Conservation (phyloP, 352 stramenopile species). For the Pythium brachiatum region DNA sequence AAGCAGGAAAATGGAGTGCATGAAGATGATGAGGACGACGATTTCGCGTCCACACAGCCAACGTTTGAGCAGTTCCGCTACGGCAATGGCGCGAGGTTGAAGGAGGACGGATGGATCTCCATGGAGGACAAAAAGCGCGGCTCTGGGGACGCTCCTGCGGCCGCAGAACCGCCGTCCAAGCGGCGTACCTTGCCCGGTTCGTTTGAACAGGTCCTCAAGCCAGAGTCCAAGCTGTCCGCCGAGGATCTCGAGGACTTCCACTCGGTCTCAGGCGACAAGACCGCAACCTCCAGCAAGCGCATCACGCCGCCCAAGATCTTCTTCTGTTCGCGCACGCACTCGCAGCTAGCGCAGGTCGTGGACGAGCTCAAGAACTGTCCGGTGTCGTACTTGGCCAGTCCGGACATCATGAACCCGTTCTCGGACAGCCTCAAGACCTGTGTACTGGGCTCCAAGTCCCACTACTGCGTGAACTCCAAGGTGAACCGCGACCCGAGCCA, state of each 20-base stretch:
- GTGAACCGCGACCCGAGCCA: constrained; percentile 55
- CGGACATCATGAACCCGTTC: constrained; percentile 38
- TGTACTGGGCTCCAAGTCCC: constrained; percentile 73
- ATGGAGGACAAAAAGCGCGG: constrained; percentile 42
- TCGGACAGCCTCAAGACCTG: constrained; percentile 60
- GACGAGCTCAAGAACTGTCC: constrained; percentile 80
- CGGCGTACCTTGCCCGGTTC: constrained; percentile 27
- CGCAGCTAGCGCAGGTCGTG: constrained; percentile 78
- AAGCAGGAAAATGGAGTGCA: background rate
- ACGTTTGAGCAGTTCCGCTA: constrained; percentile 44
- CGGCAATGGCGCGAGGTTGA: constrained; percentile 12
- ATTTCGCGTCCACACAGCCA: constrained; percentile 40
- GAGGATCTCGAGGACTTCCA: constrained; percentile 30
- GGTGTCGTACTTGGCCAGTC: constrained; percentile 49
- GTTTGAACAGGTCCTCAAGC: constrained; percentile 18
- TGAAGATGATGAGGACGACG: constrained; percentile 31
- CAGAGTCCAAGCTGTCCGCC: background rate
- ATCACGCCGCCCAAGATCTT: constrained; percentile 67
- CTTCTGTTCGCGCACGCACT: constrained; percentile 89
- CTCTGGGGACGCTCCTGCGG: background rate
- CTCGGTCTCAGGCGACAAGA: background rate
- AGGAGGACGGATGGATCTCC: constrained; percentile 38
- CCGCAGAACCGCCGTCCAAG: constrained; percentile 16
- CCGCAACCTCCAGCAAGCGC: constrained; percentile 10
- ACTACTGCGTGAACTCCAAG: constrained; percentile 78